A percentile compares a stretch with the other conserved stretches of the same genome.
These are phyloP conservation scores for Verticillium longisporum DNA, from an alignment of 2,329 filamentous ascomycete species.

Conservation along the genomic window DNA sequence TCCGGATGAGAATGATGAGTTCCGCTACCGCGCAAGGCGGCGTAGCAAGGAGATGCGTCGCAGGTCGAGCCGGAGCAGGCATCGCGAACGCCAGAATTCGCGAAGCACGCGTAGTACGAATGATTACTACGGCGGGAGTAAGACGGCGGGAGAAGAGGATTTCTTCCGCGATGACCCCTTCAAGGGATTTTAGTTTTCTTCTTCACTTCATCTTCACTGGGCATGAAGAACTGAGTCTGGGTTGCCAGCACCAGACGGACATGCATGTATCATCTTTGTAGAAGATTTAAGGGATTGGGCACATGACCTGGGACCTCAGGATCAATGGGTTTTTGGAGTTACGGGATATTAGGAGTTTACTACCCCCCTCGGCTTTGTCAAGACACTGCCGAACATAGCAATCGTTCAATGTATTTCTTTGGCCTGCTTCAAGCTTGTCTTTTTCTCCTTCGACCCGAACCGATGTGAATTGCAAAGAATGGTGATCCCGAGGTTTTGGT, in stretches of 20 bases:
- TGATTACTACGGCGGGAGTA: slow-evolving; percentile 40
- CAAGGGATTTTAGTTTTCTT: slow-evolving; percentile 44
- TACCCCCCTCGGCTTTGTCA: not conserved
- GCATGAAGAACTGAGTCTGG: not conserved
- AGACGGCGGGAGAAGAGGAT: slow-evolving; percentile 46
- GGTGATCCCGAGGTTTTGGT: not conserved
- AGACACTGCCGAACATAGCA: not conserved
- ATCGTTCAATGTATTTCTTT: not conserved
- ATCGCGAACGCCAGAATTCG: slow-evolving; percentile 44
- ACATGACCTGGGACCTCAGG: not conserved
- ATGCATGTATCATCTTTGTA: not conserved
- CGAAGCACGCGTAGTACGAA: slow-evolving; percentile 38
- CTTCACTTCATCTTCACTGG: no score
- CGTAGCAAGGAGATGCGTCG: slow-evolving; percentile 50
- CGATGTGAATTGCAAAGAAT: not conserved
- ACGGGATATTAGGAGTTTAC: not conserved
- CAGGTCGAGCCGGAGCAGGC: slow-evolving; percentile 44
- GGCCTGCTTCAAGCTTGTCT: not conserved
- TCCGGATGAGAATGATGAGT: slow-evolving; percentile 43
- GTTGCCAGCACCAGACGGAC: not conserved
- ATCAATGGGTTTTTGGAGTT: not conserved
- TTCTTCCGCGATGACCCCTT: slow-evolving; percentile 56
- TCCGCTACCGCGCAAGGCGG: slow-evolving; percentile 37
- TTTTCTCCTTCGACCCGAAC: not conserved
- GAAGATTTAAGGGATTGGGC: not conserved